Conservation (phyloP, 2,329 filamentous ascomycete species). For the Ciborinia camelliae region DNA sequence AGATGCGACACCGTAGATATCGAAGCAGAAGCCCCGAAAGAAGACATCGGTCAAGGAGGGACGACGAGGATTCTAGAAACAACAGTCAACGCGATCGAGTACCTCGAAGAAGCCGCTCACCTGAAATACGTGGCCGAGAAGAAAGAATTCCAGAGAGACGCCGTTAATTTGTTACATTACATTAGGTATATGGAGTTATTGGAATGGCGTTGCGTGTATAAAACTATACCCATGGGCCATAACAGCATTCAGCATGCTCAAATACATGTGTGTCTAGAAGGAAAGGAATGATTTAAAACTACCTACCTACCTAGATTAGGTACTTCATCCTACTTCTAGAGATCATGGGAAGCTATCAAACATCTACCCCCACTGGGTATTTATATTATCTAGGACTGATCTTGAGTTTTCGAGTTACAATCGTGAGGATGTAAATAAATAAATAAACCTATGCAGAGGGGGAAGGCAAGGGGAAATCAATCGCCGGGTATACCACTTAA, state of each 20-base stretch:
- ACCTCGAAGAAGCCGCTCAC: conserved; percentile 27
- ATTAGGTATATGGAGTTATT: not conserved
- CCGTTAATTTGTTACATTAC: not conserved
- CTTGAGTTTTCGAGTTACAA: not conserved
- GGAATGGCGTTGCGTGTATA: not conserved
- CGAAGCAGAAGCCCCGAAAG: conserved; percentile 36
- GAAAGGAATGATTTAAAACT: not conserved
- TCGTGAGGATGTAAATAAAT: not conserved
- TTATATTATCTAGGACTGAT: not conserved
- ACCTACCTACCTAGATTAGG: not conserved
- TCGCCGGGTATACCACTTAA: not conserved
- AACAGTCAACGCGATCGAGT: conserved; percentile 13
- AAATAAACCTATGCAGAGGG: not conserved
- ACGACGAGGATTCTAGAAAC: conserved; percentile 23
- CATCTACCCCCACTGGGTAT: not conserved
- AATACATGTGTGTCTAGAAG: not conserved
- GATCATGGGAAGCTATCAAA: not conserved
- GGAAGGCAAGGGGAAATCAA: too few species aligned
- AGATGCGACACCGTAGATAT: conserved; percentile 26
- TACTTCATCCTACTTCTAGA: not conserved
- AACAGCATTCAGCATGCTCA: not conserved
- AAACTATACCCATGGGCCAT: conserved; percentile 8
- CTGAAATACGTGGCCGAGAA: conserved; percentile 17
- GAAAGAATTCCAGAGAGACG: conserved; percentile 9
- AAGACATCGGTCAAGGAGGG: conserved; percentile 29